phyloP scores from a whole-genome alignment of 2,329 filamentous ascomycete species.

The Microthyrium microscopicum region DNA sequence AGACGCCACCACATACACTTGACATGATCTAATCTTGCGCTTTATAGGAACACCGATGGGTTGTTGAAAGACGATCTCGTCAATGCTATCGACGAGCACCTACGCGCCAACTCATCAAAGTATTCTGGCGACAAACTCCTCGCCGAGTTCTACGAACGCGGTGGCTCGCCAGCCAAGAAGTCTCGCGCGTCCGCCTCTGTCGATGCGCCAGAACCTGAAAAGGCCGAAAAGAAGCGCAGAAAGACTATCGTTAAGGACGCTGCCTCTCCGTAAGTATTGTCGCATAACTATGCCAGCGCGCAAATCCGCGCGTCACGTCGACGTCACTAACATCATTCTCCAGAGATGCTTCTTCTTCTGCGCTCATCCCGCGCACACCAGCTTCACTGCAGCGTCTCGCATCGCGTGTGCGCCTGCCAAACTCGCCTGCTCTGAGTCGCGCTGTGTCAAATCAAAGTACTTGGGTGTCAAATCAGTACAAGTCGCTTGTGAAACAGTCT shows the following conservation, averaged over 20 bases:
- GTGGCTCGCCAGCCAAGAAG: constrained; percentile 37
- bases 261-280: constrained; percentile 5
- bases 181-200: constrained; percentile 23
- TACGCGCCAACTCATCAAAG: constrained; percentile 49
- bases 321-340: constrained; percentile 2
- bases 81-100: constrained; percentile 52
- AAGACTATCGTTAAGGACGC: constrained; percentile 11
- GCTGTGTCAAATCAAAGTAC: constrained; percentile 55
- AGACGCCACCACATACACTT: constrained; percentile 4
- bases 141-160: constrained; percentile 59
- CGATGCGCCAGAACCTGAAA: constrained; percentile 16
- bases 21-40: constrained; percentile 10
- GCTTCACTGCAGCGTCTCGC: constrained; percentile 20
- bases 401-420: constrained; percentile 53
- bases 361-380: constrained; percentile 16
- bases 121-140: constrained; percentile 50
- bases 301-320: constrained; percentile 7
- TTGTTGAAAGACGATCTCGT: constrained; percentile 71
- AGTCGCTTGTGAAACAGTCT: constrained; percentile 46
- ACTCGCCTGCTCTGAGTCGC: constrained; percentile 64
- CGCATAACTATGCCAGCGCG: constrained; percentile 4
- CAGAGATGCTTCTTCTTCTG: constrained; percentile 6
- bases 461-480: constrained; percentile 46
- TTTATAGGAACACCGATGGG: constrained; percentile 42
- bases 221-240: constrained; percentile 1